phyloP scores from a whole-genome alignment of 768 basidiomycete species.

The Naganishia friedmannii region DNA sequence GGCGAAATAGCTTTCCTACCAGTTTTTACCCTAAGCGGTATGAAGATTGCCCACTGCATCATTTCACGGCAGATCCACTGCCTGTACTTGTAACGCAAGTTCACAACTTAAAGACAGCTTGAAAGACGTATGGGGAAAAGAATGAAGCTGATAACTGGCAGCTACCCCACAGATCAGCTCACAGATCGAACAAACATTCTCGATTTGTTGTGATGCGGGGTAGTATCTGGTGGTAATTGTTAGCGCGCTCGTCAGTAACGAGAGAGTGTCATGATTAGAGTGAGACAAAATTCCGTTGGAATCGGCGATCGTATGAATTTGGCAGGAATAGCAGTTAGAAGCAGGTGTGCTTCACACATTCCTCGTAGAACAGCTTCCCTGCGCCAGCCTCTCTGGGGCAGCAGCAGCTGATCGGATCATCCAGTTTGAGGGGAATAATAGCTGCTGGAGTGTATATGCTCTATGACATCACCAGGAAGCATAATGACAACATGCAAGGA shows the following conservation, averaged over 20 bases:
- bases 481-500: too few species aligned
- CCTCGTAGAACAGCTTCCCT: not conserved
- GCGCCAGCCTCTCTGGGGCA: too few species aligned
- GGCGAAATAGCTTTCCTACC: too few species aligned
- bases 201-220: constrained; percentile 3
- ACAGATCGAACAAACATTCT: not conserved
- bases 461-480: not conserved
- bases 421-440: too few species aligned
- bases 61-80: too few species aligned
- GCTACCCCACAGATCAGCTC: not conserved
- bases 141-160: not conserved
- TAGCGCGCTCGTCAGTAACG: not conserved
- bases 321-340: constrained; percentile 2
- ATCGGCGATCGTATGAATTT: constrained; percentile 3
- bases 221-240: not conserved
- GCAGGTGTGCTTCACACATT: not conserved
- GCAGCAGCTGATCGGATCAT: too few species aligned
- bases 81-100: too few species aligned
- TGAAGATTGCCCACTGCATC: too few species aligned
- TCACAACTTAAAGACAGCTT: too few species aligned
- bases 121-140: too few species aligned
- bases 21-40: too few species aligned
- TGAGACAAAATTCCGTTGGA: not conserved
- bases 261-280: not conserved
- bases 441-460: not conserved